Percentiles rank a stretch among this genome's conserved stretches.
These are phyloP conservation scores for Pyrenophora teres DNA, from an alignment of 2,329 filamentous ascomycete species.

Conservation along the genomic window DNA sequence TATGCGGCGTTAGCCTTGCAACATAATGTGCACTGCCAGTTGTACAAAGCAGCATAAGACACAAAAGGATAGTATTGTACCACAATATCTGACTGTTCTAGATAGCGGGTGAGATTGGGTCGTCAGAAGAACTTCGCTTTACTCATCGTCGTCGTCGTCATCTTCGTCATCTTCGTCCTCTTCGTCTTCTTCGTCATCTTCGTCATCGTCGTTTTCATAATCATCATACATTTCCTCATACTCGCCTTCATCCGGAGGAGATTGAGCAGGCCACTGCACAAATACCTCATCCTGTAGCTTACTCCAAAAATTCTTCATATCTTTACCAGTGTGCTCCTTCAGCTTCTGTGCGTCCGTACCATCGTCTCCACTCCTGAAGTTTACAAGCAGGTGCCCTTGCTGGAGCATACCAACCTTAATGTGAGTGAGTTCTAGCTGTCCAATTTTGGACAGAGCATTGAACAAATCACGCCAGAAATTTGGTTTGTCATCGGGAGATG, in stretches of 20 bases:
- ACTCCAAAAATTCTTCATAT: constrained; percentile 19
- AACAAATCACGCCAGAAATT: constrained; percentile 31
- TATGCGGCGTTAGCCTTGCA: too few relatives aligned
- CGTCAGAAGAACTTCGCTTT: too few relatives aligned
- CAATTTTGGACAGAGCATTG: constrained; percentile 9
- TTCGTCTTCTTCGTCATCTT: constrained; percentile 13
- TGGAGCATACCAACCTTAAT: constrained; percentile 25
- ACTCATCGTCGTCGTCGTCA: too few relatives aligned
- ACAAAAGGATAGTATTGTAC: too few relatives aligned
- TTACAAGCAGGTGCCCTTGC: constrained; percentile 16
- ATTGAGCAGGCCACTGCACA: constrained; percentile 21
- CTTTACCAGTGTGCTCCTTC: constrained; percentile 20
- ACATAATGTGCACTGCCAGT: too few relatives aligned
- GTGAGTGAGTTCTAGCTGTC: constrained; percentile 17
- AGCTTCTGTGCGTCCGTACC: neutral
- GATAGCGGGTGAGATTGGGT: too few relatives aligned
- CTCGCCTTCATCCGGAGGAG: neutral
- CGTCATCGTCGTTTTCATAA: constrained; percentile 20
- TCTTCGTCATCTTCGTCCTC: constrained; percentile 1
- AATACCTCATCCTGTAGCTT: constrained; percentile 15
- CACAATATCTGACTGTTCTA: too few relatives aligned
- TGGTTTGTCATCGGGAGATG: constrained; percentile 12
- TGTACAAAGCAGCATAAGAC: too few relatives aligned
- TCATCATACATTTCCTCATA: constrained; percentile 15
- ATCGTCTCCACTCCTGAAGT: constrained; percentile 14